A percentile compares a stretch with the other conserved stretches of the same genome.
Conservation (phyloP, 345 rosid genomes). For the Pistacia atlantica region DNA sequence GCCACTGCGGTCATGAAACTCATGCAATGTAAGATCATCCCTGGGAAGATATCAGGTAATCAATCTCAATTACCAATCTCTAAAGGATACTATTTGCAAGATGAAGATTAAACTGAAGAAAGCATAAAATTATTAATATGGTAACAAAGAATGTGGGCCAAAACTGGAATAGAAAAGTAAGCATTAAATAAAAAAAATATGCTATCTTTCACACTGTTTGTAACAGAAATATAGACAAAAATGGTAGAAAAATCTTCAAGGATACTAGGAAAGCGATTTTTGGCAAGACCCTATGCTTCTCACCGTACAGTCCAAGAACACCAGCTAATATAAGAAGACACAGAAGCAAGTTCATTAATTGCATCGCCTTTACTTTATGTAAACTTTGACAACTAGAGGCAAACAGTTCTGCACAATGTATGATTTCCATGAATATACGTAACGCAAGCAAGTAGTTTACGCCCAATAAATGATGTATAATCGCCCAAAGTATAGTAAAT, state of each 20-base stretch:
- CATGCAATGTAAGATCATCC: slow-evolving; percentile 58
- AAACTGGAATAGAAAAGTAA: not conserved
- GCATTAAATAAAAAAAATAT: too few relatives aligned
- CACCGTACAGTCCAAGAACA: not conserved
- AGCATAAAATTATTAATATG: not conserved
- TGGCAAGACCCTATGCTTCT: not conserved
- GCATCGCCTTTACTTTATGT: slow-evolving; percentile 1
- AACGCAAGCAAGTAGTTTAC: not conserved
- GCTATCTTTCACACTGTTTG: not conserved
- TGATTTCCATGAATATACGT: not conserved
- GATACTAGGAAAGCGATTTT: not conserved
- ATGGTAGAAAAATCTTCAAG: not conserved
- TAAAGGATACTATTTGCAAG: not conserved
- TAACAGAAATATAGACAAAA: not conserved
- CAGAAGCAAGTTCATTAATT: not conserved
- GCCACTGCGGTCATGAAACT: slow-evolving; percentile 56
- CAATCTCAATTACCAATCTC: slow-evolving; percentile 3
- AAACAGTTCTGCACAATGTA: not conserved
- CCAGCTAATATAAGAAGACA: not conserved
- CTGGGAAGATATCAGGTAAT: slow-evolving; percentile 37
- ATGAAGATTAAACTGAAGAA: not conserved
- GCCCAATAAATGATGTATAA: not conserved
- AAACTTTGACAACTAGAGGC: not conserved
- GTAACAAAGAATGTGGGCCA: not conserved
- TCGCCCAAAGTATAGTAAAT: not conserved